Conservation (phyloP, 2,329 filamentous ascomycete species). For the Mycogone perniciosa region DNA sequence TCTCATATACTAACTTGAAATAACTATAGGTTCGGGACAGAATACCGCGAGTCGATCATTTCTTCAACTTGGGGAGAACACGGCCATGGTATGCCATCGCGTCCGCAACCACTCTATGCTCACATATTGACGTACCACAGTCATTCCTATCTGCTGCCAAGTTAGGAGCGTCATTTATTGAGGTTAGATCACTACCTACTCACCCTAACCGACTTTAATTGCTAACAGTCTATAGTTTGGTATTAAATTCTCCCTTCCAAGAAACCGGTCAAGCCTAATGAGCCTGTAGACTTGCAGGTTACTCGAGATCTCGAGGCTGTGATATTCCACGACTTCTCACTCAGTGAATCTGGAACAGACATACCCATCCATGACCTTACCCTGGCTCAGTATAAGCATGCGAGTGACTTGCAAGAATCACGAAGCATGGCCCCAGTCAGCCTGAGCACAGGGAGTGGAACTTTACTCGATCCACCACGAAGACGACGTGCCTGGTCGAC, state of each 20-base stretch:
- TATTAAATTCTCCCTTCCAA: not conserved
- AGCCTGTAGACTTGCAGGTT: constrained; percentile 31
- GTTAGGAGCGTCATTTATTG: too few relatives aligned
- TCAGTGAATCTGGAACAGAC: constrained; percentile 37
- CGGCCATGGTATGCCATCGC: constrained; percentile 16
- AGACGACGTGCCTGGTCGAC: constrained; percentile 19
- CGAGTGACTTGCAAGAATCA: constrained; percentile 21
- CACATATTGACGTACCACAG: too few relatives aligned
- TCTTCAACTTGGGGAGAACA: constrained; percentile 34
- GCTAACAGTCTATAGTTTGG: constrained; percentile 8
- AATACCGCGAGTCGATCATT: constrained; percentile 11
- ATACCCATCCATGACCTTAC: constrained; percentile 33
- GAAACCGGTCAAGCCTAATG: not conserved
- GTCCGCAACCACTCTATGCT: not conserved
- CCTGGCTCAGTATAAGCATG: constrained; percentile 31
- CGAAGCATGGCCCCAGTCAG: not conserved
- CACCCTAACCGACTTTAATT: not conserved
- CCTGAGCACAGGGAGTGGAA: not conserved
- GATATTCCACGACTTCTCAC: constrained; percentile 36
- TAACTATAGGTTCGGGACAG: constrained; percentile 3
- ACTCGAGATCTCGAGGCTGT: constrained; percentile 35
- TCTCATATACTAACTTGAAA: not conserved
- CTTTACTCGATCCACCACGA: not conserved
- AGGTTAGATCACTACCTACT: not conserved
- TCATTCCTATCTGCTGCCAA: too few relatives aligned